Base-by-base conservation (phyloP, 805 yeast genomes). In the Barnettozyma siamensis region DNA sequence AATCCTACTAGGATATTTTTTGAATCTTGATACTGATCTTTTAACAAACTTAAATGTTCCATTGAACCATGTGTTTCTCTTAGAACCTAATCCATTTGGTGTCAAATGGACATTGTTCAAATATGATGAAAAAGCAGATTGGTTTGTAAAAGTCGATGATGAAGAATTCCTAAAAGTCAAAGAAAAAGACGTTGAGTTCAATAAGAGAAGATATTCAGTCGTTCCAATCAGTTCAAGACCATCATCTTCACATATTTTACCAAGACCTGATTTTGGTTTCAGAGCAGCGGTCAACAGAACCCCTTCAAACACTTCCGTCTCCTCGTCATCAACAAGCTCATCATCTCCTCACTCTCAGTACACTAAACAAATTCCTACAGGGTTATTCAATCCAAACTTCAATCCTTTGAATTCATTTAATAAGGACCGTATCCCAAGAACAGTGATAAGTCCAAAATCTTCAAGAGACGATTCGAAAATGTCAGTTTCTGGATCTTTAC, bases 21-120 rank as follows among this genome's bases (percentile, higher is more conserved):
- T 91, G 72, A 91, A 89, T 56, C 67, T 93, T 45, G 80, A 80
- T 48, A 75, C 81, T 51, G 84, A 85, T 31, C 71, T 87, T 1
- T 85, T 91, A 44, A 89, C 95, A 1, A 95, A 86, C 52, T 71
- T 91, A 48, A 97, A 91, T 62, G 89, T 91, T 6, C 98, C 98
- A 5, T 67, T 91, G 41, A 97, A 91, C 57, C 85, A 96, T 8
- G 78, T 91, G 9, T 91, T 89, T 59, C 76, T 91, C 43, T 72
- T 91, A 46, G 97, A 91, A 57, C 88, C 91, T 37, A 87, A 86
- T 60, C 97, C 98, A 0, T 91, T 88, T 61, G 98, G 98, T 2
- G 95, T 94, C 2, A 94, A 88, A 46, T 91, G 95, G 88, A 75
- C 83, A 12, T 69, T 89, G 59, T 91, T 82, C 63, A 95, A 88